Percentiles rank a stretch among this genome's conserved stretches.
Conservation (phyloP, 2,329 filamentous ascomycete species). For the Fusarium concolor region DNA sequence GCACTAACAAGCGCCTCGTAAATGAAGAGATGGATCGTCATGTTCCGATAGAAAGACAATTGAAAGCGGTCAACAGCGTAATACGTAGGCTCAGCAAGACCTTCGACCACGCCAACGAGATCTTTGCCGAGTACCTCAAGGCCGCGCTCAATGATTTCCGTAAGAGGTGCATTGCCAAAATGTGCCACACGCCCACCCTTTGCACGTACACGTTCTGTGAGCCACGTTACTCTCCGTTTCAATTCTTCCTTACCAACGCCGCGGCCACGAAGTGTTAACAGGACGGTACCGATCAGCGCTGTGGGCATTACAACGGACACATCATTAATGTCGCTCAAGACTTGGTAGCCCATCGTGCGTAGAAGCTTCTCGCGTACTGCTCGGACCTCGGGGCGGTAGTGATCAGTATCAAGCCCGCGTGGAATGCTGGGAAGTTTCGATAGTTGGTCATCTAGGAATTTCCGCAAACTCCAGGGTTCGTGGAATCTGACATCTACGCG, state of each 20-base stretch:
- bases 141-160: constrained; percentile 86
- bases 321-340: constrained; percentile 92
- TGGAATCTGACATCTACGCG: constrained; percentile 96
- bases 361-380: constrained; percentile 77
- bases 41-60: constrained; percentile 97
- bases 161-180: constrained; percentile 83
- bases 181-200: constrained; percentile 95
- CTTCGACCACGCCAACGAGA: constrained; percentile 82
- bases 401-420: constrained; percentile 58
- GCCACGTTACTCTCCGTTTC: constrained; percentile 88
- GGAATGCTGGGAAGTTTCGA: constrained; percentile 60
- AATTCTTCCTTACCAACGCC: constrained; percentile 91
- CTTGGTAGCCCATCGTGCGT: constrained; percentile 89
- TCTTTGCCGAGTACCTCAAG: constrained; percentile 92
- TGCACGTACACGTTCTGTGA: constrained; percentile 80
- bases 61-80: constrained; percentile 97
- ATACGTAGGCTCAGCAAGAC: constrained; percentile 89
- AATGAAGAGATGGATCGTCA: constrained; percentile 99
- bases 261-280: constrained; percentile 89
- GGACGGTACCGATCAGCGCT: constrained; percentile 91
- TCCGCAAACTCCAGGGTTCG: constrained; percentile 90
- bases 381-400: constrained; percentile 61
- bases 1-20: constrained; percentile 90
- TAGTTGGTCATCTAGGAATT: constrained; percentile 84
- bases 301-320: constrained; percentile 99